Base-by-base conservation (phyloP, 1,139 yeast species). In the Yarrowia galli region DNA sequence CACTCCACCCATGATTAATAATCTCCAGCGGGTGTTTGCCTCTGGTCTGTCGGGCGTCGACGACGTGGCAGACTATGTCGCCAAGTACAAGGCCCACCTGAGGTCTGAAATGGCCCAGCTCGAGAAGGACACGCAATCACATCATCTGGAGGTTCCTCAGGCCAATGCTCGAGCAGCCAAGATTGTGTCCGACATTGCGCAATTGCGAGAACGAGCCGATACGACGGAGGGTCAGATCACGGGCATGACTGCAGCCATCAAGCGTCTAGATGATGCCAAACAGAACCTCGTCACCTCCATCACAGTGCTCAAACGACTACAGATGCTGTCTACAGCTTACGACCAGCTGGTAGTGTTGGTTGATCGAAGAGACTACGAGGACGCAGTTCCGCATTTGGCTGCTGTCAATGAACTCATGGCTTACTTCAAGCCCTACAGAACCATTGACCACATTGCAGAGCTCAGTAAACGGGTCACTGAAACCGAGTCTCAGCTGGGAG, bases 231-330 rank as follows among this genome's bases (percentile, higher is more conserved):
- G 78, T 8, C 83, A 88, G 3, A 92, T 93, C 67, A 81, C 87
- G 12, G 78, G 77, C 15, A 89, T 92, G 85, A 93, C 98, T 0
- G 81, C 85, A 7, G 89, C 89, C 64, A 92, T 96, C 69, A 90
- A 91, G 72, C 81, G 84, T 45, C 81, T 95, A 69, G 99, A 95
- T 77, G 85, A 85, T 67, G 88, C 92, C 58, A 96, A 95, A 79
- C 86, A 86, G 75, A 95, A 95, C 75, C 80, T 95, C 67, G 93
- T 92, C 2, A 82, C 86, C 43, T 87, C 96, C 16, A 91, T 95
- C 90, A 92, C 96, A 0, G 87, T 93, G 43, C 82, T 95, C 70
- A 91, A 95, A 74, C 83, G 97, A 70, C 82, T 96, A 45, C 97
- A 92, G 75, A 93, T 93, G 90, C 82, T 95, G 67, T 83, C 91